Evolutionary conservation across 768 basidiomycete genomes (phyloP).

Genomic region (Steccherinum ochraceum): DNA sequence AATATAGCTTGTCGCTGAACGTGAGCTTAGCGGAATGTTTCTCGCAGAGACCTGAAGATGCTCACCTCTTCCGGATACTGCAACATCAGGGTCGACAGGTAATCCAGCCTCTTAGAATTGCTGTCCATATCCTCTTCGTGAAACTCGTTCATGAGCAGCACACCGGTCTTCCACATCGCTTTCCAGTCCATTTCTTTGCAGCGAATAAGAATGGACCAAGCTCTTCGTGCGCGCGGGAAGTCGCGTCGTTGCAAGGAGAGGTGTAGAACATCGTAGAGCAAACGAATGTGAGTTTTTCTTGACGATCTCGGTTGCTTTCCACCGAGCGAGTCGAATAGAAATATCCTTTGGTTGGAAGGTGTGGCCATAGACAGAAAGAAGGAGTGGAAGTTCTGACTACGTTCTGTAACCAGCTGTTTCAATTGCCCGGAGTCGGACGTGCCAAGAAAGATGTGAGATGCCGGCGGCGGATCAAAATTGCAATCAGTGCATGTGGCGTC

Average conservation of each 20-base stretch:
- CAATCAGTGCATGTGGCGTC: not conserved
- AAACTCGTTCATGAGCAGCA: conserved; percentile 42
- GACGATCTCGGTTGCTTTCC: conserved; percentile 43
- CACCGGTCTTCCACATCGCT: conserved; percentile 61
- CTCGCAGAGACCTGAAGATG: conserved; percentile 6
- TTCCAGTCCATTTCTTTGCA: conserved; percentile 79
- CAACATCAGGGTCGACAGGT: conserved; percentile 65
- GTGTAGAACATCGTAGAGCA: conserved; percentile 69
- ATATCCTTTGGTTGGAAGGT: conserved; percentile 30
- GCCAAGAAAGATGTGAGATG: not conserved
- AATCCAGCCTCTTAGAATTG: conserved; percentile 40
- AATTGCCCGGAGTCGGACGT: not conserved
- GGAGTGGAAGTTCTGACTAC: conserved; percentile 1
- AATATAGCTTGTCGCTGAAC: conserved; percentile 70
- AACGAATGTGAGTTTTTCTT: conserved; percentile 67
- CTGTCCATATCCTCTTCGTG: conserved; percentile 12
- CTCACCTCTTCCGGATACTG: conserved; percentile 62
- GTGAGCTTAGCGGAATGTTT: not conserved
- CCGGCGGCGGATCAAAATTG: not conserved
- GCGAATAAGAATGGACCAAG: conserved; percentile 68
- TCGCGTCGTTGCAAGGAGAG: conserved; percentile 65
- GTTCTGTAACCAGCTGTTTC: too few species aligned
- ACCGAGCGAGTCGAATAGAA: conserved; percentile 58
- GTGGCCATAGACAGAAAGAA: conserved; percentile 3
- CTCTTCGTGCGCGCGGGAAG: conserved; percentile 52